A percentile compares a stretch with the other conserved stretches of the same genome.
These are phyloP conservation scores for Corniculantispora saksenae DNA, from an alignment of 2,329 filamentous ascomycete genomes.

Conservation along the genomic window DNA sequence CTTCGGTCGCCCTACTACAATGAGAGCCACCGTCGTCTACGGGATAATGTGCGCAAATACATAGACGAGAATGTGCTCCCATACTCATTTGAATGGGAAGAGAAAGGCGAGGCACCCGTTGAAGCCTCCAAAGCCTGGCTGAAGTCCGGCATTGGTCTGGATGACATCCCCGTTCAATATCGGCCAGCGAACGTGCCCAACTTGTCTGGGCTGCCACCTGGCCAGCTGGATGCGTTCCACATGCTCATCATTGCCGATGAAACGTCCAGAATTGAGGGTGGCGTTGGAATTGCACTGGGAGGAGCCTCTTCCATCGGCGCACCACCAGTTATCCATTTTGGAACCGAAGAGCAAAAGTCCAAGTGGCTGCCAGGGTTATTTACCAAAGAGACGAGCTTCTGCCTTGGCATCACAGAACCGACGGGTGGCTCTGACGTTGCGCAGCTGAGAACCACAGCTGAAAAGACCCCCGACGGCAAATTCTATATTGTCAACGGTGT, in stretches of 20 bases:
- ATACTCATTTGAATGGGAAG: constrained; percentile 64
- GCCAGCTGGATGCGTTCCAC: constrained; percentile 59
- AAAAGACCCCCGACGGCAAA: constrained; percentile 42
- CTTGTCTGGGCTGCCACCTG: constrained; percentile 45
- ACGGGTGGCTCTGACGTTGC: constrained; percentile 64
- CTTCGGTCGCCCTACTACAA: constrained; percentile 59
- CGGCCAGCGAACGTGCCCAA: constrained; percentile 39
- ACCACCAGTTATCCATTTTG: constrained; percentile 64
- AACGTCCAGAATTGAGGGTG: constrained; percentile 53
- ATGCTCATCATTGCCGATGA: constrained; percentile 58
- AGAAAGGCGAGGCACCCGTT: constrained; percentile 51
- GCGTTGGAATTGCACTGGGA: constrained; percentile 58
- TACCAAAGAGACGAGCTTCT: constrained; percentile 60
- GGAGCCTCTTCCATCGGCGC: constrained; percentile 64
- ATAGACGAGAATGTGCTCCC: constrained; percentile 60
- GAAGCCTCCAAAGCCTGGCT: constrained; percentile 39
- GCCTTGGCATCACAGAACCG: constrained; percentile 66
- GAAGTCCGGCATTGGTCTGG: constrained; percentile 40
- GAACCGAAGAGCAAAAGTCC: constrained; percentile 56
- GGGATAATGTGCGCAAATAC: constrained; percentile 57
- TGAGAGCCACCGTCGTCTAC: constrained; percentile 59
- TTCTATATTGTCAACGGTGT: constrained; percentile 64
- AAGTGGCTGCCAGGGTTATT: constrained; percentile 62
- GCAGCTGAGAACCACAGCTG: constrained; percentile 61
- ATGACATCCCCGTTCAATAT: constrained; percentile 39